phyloP scores from a whole-genome alignment of 169 alveolate species.

The Besnoitia besnoiti region DNA sequence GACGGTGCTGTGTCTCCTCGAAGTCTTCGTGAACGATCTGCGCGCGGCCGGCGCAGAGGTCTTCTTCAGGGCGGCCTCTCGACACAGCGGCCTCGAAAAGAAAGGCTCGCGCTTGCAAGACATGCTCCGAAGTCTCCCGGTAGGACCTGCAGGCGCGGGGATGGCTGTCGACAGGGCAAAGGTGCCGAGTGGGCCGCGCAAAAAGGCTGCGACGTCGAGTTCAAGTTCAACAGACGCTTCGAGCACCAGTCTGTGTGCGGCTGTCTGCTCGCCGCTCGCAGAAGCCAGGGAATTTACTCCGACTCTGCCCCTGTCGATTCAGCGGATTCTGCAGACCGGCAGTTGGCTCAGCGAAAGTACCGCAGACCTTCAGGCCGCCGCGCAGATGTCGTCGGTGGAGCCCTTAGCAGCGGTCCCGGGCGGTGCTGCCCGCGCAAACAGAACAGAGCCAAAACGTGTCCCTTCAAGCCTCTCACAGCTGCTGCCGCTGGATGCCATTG shows the following conservation, averaged over 20 bases:
- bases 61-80: not conserved
- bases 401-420: too few species aligned
- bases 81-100: not conserved
- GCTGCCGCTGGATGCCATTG: too few species aligned
- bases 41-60: not conserved
- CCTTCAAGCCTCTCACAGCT: too few species aligned
- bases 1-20: not conserved
- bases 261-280: not conserved
- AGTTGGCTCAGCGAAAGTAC: not conserved
- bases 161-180: not conserved
- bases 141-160: conserved; percentile 1
- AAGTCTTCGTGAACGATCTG: not conserved
- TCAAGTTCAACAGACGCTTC: not conserved
- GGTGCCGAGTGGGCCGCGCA: not conserved
- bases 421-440: too few species aligned
- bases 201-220: not conserved
- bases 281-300: not conserved
- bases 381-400: not conserved
- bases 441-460: too few species aligned
- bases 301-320: not conserved
- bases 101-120: not conserved
- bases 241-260: too few species aligned
- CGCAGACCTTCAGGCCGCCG: not conserved
- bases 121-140: not conserved
- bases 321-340: not conserved